Evolutionary conservation across 495 filamentous ascomycete genomes (phyloP).

Genomic region (Podospora appendiculata): DNA sequence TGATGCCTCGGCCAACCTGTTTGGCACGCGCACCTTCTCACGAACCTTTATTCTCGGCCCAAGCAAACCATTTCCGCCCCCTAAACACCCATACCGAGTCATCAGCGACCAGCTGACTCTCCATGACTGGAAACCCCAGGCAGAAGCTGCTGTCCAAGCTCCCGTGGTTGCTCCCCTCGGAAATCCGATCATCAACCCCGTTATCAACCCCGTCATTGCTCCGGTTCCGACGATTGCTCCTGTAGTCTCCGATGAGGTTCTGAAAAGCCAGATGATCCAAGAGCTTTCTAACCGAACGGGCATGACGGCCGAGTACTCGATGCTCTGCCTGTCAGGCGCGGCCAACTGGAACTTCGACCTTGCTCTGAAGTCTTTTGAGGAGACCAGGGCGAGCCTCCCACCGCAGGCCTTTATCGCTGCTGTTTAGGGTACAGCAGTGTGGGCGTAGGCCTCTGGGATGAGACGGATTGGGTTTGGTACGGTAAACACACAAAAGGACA

Average conservation of each 20-base stretch:
- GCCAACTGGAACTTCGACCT: constrained; percentile 67
- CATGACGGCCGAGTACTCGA: constrained; percentile 65
- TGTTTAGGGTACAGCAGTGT: constrained; percentile 3
- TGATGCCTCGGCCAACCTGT: constrained; percentile 42
- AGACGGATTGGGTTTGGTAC: not conserved
- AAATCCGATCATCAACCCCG: not conserved
- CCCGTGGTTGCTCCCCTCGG: not conserved
- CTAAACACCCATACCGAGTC: constrained; percentile 50
- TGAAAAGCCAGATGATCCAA: constrained; percentile 51
- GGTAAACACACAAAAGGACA: too few relatives aligned
- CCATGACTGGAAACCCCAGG: constrained; percentile 36
- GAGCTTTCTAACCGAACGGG: constrained; percentile 61
- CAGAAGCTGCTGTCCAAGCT: constrained; percentile 1
- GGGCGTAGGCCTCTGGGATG: not conserved
- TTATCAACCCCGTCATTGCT: not conserved
- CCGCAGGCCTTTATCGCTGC: constrained; percentile 26
- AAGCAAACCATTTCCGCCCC: constrained; percentile 44
- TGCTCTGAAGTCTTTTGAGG: constrained; percentile 59
- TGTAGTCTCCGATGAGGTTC: constrained; percentile 29
- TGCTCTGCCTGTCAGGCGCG: constrained; percentile 55
- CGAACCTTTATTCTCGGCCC: constrained; percentile 79
- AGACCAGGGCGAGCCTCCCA: constrained; percentile 38
- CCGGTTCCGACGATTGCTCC: not conserved
- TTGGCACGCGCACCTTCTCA: constrained; percentile 67
- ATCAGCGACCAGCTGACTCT: constrained; percentile 72